Conservation (phyloP, 176 grass and related monocot genomes). For the Typha latifolia region DNA sequence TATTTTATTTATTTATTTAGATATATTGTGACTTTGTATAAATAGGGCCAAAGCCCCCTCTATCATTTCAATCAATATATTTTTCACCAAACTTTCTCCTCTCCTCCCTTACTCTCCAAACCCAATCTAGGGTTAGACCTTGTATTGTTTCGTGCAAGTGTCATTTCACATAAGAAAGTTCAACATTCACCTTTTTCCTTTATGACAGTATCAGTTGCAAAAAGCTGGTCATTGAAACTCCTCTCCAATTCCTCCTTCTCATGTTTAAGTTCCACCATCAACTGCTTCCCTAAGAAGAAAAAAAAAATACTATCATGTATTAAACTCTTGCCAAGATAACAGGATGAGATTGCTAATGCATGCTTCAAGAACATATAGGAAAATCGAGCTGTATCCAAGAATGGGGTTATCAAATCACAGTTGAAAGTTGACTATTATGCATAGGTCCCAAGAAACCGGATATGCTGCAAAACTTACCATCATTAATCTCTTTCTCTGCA, state of each 20-base stretch:
- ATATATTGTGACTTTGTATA: too few species aligned
- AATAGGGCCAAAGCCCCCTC: too few species aligned
- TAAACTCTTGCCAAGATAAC: background rate
- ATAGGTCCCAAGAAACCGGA: background rate
- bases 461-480: slow-evolving; percentile 30
- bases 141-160: background rate
- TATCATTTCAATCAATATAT: too few species aligned
- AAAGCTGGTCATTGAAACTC: slow-evolving; percentile 37
- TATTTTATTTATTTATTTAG: too few species aligned
- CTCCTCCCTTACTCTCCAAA: background rate
- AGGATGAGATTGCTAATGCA: background rate
- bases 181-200: slow-evolving; percentile 58
- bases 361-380: background rate
- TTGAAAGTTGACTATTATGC: background rate
- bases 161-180: slow-evolving; percentile 21
- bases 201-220: slow-evolving; percentile 41
- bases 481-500: slow-evolving; percentile 42
- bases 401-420: background rate
- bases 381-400: background rate
- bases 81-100: too few species aligned
- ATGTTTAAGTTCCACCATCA: slow-evolving; percentile 49
- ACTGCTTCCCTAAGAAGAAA: slow-evolving; percentile 37
- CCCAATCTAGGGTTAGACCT: too few species aligned
- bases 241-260: slow-evolving; percentile 78
- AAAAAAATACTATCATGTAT: background rate